A percentile compares a stretch with the other conserved stretches of the same genome.
phyloP scores from a whole-genome alignment of 2,329 filamentous ascomycete species.

The Chaetomiaceae sp. region DNA sequence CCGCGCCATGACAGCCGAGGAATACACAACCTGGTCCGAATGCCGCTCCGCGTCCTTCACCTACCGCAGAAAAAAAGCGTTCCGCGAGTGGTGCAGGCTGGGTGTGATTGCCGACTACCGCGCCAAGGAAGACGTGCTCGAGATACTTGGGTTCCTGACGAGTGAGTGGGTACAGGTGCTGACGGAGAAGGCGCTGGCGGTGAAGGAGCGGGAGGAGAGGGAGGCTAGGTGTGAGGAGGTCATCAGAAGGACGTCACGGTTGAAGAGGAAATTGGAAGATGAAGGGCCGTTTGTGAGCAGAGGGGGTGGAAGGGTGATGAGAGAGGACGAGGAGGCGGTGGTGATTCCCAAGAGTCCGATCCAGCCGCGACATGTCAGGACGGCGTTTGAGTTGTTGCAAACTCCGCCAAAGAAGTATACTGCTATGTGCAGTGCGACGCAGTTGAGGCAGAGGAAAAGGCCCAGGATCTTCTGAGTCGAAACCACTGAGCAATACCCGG shows the following conservation, averaged over 20 bases:
- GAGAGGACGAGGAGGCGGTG: background rate
- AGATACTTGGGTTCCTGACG: conserved; percentile 22
- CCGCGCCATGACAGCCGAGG: conserved; percentile 21
- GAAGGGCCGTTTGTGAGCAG: background rate
- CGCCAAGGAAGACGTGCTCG: conserved; percentile 21
- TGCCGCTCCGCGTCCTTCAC: conserved; percentile 25
- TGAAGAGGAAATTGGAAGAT: background rate
- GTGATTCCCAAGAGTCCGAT: background rate
- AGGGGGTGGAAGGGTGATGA: background rate
- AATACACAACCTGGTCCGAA: conserved; percentile 25
- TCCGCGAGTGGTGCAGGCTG: conserved; percentile 23
- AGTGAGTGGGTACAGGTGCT: conserved; percentile 24
- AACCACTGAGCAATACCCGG: too few species aligned
- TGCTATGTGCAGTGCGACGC: background rate
- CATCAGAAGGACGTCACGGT: background rate
- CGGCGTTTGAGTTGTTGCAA: background rate
- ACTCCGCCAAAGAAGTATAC: conserved; percentile 1
- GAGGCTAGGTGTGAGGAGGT: background rate
- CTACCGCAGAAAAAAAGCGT: conserved; percentile 17
- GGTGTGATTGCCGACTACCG: conserved; percentile 21
- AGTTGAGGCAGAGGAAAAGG: background rate
- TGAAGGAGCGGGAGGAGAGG: background rate
- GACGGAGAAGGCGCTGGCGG: conserved; percentile 1
- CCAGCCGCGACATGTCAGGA: background rate
- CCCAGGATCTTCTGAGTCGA: background rate